phyloP scores from a whole-genome alignment of 164 flowering plant genomes.

The Amborella trichopoda region DNA sequence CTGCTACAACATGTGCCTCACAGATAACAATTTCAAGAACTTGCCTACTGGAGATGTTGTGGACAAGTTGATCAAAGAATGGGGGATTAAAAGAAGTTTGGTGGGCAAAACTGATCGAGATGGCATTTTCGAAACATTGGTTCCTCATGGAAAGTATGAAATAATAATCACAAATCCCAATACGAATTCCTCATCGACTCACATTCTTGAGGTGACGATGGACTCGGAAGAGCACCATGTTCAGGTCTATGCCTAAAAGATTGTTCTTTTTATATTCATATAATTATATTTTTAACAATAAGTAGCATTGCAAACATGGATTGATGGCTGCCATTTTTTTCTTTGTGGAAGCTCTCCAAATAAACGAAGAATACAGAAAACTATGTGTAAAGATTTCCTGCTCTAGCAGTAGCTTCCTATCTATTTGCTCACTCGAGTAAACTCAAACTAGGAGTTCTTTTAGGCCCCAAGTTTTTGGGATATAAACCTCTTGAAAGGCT shows the following conservation, averaged over 20 bases:
- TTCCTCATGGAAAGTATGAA: slow-evolving; percentile 60
- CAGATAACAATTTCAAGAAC: slow-evolving; percentile 62
- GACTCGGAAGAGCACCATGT: slow-evolving; percentile 3
- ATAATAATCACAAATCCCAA: slow-evolving; percentile 20
- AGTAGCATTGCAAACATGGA: too few species aligned
- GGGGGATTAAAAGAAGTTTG: slow-evolving; percentile 8
- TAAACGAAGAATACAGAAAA: too few species aligned
- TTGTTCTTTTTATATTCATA: too few species aligned
- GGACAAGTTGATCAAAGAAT: slow-evolving; percentile 42
- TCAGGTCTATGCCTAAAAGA: slow-evolving; percentile 5
- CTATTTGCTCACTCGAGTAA: too few species aligned
- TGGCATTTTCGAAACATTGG: slow-evolving; percentile 33
- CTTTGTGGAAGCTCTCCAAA: too few species aligned
- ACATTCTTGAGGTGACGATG: slow-evolving; percentile 11
- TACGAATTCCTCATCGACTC: slow-evolving; percentile 11
- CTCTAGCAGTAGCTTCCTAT: too few species aligned
- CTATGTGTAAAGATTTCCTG: too few species aligned
- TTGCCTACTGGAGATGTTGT: slow-evolving; percentile 58
- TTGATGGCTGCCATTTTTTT: too few species aligned
- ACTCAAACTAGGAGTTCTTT: too few species aligned
- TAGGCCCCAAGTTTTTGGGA: too few species aligned
- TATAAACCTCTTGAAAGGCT: too few species aligned
- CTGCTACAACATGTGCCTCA: slow-evolving; percentile 55
- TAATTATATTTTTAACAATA: too few species aligned
- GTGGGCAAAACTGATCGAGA: slow-evolving; percentile 23